A percentile compares a stretch with the other conserved stretches of the same genome.
phyloP scores from a whole-genome alignment of 768 basidiomycete species.

The Termitomyces sp. region DNA sequence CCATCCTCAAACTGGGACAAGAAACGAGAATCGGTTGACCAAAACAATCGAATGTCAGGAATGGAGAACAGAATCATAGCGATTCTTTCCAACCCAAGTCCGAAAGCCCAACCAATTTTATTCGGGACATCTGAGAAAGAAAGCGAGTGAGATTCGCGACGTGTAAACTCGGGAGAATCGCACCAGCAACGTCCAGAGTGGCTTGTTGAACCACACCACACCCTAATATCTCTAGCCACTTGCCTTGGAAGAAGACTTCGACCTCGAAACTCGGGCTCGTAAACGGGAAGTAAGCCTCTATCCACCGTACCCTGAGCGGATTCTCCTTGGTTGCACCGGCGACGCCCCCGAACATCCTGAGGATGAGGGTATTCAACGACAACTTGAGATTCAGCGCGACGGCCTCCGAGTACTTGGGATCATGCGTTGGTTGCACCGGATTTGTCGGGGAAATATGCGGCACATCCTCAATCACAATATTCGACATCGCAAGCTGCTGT shows the following conservation, averaged over 20 bases:
- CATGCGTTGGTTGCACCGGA: conserved; percentile 75
- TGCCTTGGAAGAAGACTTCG: conserved; percentile 92
- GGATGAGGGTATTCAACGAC: conserved; percentile 79
- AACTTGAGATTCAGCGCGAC: conserved; percentile 86
- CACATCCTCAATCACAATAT: conserved; percentile 85
- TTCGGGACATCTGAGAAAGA: conserved; percentile 53
- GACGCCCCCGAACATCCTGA: conserved; percentile 69
- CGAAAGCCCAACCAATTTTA: conserved; percentile 97
- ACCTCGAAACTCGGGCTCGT: conserved; percentile 98
- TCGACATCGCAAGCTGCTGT: conserved; percentile 54
- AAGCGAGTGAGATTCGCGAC: neutral
- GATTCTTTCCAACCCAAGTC: conserved; percentile 93
- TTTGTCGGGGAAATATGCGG: conserved; percentile 70
- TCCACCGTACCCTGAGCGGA: conserved; percentile 91
- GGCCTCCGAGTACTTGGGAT: conserved; percentile 63
- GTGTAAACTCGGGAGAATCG: conserved; percentile 21
- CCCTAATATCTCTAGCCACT: conserved; percentile 96
- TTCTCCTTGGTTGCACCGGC: conserved; percentile 46
- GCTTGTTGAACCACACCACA: conserved; percentile 89
- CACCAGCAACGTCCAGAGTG: conserved; percentile 83
- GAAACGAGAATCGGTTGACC: conserved; percentile 89
- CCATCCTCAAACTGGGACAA: conserved; percentile 77
- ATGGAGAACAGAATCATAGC: conserved; percentile 97
- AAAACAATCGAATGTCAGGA: conserved; percentile 97
- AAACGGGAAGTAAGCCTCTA: conserved; percentile 97